Conservation (phyloP, 345 rosid genomes). For the Lenwebbia sp. region DNA sequence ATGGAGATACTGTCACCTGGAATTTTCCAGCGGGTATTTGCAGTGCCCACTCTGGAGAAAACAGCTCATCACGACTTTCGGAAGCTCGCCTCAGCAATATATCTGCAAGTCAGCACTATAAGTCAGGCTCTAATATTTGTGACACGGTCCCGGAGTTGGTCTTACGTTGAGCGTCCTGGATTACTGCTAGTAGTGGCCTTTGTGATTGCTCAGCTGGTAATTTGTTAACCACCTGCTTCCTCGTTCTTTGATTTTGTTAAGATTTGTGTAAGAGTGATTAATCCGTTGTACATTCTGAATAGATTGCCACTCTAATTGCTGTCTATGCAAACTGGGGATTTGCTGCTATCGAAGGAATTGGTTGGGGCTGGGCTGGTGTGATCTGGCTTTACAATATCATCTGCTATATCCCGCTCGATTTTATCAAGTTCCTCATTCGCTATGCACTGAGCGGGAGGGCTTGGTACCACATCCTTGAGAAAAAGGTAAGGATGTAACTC, state of each 20-base stretch:
- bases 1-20: not conserved
- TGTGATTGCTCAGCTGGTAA: slow-evolving; percentile 80
- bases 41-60: slow-evolving; percentile 82
- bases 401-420: slow-evolving; percentile 81
- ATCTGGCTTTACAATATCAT: slow-evolving; percentile 92
- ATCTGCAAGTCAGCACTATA: slow-evolving; percentile 93
- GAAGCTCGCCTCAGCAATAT: slow-evolving; percentile 93
- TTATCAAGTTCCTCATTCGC: slow-evolving; percentile 82
- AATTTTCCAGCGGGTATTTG: slow-evolving; percentile 47
- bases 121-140: slow-evolving; percentile 98
- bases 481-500: slow-evolving; percentile 52
- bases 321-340: slow-evolving; percentile 95
- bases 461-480: slow-evolving; percentile 98
- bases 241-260: not conserved
- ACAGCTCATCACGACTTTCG: slow-evolving; percentile 80
- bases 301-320: slow-evolving; percentile 95
- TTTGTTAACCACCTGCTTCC: not conserved
- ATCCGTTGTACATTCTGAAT: slow-evolving; percentile 1
- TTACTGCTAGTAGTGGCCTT: slow-evolving; percentile 63
- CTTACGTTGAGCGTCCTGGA: slow-evolving; percentile 91
- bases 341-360: slow-evolving; percentile 97
- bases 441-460: slow-evolving; percentile 95
- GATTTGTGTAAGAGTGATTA: not conserved
- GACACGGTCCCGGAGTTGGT: slow-evolving; percentile 93
- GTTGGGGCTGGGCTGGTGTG: slow-evolving; percentile 99